Base-by-base conservation (phyloP, 164 flowering plant species). In the Vitis rotundifolia region DNA sequence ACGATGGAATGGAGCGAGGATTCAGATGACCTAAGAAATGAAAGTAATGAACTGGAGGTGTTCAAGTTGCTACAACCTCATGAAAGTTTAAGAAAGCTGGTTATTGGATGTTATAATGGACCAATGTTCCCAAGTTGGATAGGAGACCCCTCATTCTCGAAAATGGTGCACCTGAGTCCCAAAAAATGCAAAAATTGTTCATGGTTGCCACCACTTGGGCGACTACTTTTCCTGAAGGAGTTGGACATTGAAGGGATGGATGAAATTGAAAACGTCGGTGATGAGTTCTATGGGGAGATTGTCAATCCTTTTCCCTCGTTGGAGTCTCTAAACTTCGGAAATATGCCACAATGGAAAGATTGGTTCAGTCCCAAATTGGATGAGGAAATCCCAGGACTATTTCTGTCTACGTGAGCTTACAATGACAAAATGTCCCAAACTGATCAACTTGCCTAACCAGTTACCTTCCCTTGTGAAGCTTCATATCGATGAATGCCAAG, bases 1-100 rank as follows among this genome's bases (percentile, higher is more conserved):
- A 22, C 26, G 1, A 22, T 64, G 58, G 47, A 26, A 15, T 64
- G 69, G 74, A 65, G 57, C 28, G n/a, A 61, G 14, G 59, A 44
- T 63, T 8, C 9, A n/a, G n/a, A n/a, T n/a, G n/a, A n/a, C n/a
- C n/a, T n/a, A 63, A 22, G 26, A 19, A 16, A 44, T 6, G 13
- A 8, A 61, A 14, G 1, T 15, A 22, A 22, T 22, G 58, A 71
- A 55, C 11, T 15, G 37, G 16, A 47, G 15, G 74, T 64, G 13
- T 37, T 71, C 10, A 22, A 65, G 4, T 7, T 15, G 54, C 50
- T 71, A 29, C 31, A 65, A 18, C 74, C 74, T 50, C 64, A 71
- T 18, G 29, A 12, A 12, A 51, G 59, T 10, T 60, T 72, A 2
- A 51, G 66, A 64, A 15, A n/a, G 56, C 74, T 71, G 5, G 12